Percentiles rank a stretch among this genome's conserved stretches.
phyloP scores from a whole-genome alignment of 2,329 filamentous ascomycete species.

The Fusarium ambrosium region DNA sequence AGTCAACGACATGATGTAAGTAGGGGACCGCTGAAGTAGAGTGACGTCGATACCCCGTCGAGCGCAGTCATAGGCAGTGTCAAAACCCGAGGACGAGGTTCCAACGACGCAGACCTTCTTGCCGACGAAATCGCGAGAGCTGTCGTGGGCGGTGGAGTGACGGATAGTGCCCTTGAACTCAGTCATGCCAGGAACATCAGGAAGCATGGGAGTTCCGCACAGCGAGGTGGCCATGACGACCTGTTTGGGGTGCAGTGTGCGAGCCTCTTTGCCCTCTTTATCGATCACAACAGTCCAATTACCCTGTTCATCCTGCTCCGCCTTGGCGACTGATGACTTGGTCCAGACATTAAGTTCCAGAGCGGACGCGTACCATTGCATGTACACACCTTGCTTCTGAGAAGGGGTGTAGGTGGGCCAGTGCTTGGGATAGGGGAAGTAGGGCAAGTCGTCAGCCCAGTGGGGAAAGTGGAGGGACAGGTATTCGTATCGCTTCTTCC shows the following conservation, averaged over 20 bases:
- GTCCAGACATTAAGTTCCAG: slow-evolving; percentile 77
- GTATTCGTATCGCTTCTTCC: slow-evolving; percentile 69
- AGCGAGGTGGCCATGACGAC: slow-evolving; percentile 23
- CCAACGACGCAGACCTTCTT: slow-evolving; percentile 26
- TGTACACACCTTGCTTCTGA: slow-evolving; percentile 75
- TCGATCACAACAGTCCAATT: slow-evolving; percentile 67
- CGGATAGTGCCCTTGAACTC: slow-evolving; percentile 16
- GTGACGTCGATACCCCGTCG: slow-evolving; percentile 23
- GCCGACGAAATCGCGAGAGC: slow-evolving; percentile 12
- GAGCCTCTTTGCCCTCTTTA: slow-evolving; percentile 18
- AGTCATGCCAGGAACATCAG: slow-evolving; percentile 10
- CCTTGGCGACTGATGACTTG: slow-evolving; percentile 13
- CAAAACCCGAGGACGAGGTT: slow-evolving; percentile 22
- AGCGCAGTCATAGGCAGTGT: slow-evolving; percentile 19
- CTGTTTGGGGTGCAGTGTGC: slow-evolving; percentile 27
- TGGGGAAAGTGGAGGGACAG: slow-evolving; percentile 74
- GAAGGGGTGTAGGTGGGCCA: slow-evolving; percentile 78
- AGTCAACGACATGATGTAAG: slow-evolving; percentile 51
- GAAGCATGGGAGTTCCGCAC: slow-evolving; percentile 9
- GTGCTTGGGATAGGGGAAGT: slow-evolving; percentile 69
- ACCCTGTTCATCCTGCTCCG: slow-evolving; percentile 53
- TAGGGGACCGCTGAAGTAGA: slow-evolving; percentile 42
- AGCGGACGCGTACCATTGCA: slow-evolving; percentile 71
- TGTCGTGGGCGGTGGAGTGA: slow-evolving; percentile 17
- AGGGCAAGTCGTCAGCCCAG: slow-evolving; percentile 70